Evolutionary conservation across 306 rosid genomes (phyloP).

Genomic region (Rosa rugosa): DNA sequence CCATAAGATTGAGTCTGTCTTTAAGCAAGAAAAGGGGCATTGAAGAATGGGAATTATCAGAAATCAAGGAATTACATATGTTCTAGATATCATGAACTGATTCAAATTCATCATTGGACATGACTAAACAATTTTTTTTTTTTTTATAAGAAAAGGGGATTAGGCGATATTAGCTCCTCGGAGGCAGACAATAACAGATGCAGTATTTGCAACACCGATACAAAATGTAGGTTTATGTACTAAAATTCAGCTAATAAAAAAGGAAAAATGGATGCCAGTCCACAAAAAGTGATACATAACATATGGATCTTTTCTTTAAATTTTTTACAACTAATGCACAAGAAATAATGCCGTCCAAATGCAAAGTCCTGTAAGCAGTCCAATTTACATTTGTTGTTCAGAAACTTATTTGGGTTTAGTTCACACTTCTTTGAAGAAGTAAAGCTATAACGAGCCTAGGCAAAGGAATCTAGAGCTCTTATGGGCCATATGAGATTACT

Average conservation of each 20-base stretch:
- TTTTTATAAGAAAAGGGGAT: no score
- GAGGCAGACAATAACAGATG: no score
- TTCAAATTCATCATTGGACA: neutral
- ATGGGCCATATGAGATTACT: neutral
- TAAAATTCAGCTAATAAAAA: neutral
- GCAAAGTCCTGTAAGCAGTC: neutral
- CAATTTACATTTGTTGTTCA: neutral
- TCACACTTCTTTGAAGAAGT: neutral
- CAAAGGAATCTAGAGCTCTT: neutral
- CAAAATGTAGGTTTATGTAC: no score
- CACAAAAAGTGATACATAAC: neutral
- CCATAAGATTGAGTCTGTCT: neutral
- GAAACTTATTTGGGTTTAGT: neutral
- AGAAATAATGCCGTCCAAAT: neutral
- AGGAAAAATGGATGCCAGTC: neutral
- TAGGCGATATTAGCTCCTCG: no score
- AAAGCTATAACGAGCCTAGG: neutral
- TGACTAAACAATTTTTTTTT: neutral
- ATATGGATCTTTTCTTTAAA: neutral
- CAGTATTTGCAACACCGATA: no score
- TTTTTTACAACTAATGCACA: neutral
- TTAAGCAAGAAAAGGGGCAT: neutral
- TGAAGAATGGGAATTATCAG: neutral
- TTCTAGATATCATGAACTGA: neutral
- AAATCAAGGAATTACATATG: neutral